phyloP scores from a whole-genome alignment of 441 rosid genomes.

The Adansonia gregorii region DNA sequence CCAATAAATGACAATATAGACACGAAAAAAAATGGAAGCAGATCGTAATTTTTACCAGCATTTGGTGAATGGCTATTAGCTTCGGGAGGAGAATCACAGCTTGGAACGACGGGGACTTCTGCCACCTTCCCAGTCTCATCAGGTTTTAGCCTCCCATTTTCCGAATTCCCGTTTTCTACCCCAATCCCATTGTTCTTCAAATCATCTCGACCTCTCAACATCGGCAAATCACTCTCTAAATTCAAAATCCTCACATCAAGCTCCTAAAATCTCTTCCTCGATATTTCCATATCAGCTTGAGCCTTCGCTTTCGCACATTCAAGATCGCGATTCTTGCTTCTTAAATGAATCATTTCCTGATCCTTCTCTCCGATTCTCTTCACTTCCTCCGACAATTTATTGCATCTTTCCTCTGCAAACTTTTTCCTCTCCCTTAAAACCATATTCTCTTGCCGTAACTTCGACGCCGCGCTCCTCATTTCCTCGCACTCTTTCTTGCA shows the following conservation, averaged over 20 bases:
- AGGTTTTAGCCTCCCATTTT: not conserved
- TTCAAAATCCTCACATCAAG: conserved; percentile 24
- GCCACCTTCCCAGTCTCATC: not conserved
- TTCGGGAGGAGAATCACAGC: not conserved
- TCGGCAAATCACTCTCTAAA: conserved; percentile 29
- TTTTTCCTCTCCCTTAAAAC: conserved; percentile 15
- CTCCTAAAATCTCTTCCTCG: conserved; percentile 26
- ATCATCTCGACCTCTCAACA: not conserved
- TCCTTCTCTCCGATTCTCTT: conserved; percentile 25
- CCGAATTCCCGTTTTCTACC: conserved; percentile 13
- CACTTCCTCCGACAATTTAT: conserved; percentile 29
- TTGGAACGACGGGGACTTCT: not conserved
- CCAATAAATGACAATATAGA: conserved; percentile 9
- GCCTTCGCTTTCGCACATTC: conserved; percentile 26
- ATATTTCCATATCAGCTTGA: conserved; percentile 19
- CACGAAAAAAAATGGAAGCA: not conserved
- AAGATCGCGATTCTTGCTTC: conserved; percentile 27
- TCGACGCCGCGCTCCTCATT: not conserved
- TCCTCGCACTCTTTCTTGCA: not conserved
- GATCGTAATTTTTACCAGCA: conserved; percentile 1
- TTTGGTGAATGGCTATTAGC: not conserved
- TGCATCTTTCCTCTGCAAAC: conserved; percentile 17
- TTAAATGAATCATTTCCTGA: conserved; percentile 16
- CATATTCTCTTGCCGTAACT: conserved; percentile 17
- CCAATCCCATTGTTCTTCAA: not conserved